These are phyloP conservation scores for Talaromyces sp. DNA, from an alignment of 2,329 filamentous ascomycete genomes.

Conservation along the genomic window DNA sequence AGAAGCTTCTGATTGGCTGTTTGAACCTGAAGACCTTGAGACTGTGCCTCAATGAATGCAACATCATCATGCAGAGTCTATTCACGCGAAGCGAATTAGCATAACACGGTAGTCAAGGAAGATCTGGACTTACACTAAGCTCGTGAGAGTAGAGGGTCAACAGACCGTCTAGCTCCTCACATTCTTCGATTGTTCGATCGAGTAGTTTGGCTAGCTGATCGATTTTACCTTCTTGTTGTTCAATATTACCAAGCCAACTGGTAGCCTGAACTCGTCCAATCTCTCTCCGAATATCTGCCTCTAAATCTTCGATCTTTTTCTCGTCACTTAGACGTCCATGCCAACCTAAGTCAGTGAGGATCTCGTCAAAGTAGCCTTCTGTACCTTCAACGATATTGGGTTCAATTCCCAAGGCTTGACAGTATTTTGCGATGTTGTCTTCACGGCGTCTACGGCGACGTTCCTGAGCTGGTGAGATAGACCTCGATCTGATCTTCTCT, in stretches of 20 bases:
- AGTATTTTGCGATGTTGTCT: constrained; percentile 75
- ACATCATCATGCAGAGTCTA: constrained; percentile 94
- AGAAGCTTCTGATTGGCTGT: constrained; percentile 94
- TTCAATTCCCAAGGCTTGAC: constrained; percentile 75
- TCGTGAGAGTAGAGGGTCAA: constrained; percentile 94
- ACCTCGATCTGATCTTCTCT: constrained; percentile 29
- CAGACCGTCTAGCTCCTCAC: constrained; percentile 92
- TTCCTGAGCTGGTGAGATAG: constrained; percentile 46
- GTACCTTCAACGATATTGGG: constrained; percentile 71
- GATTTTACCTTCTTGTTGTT: constrained; percentile 87
- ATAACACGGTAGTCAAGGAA: not conserved
- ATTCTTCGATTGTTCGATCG: constrained; percentile 88
- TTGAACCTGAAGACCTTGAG: constrained; percentile 93
- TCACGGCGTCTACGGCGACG: constrained; percentile 62
- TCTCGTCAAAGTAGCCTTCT: constrained; percentile 75
- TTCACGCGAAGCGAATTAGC: constrained; percentile 27
- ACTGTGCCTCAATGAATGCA: constrained; percentile 94
- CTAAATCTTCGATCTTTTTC: constrained; percentile 75
- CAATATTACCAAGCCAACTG: constrained; percentile 79
- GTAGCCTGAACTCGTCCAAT: constrained; percentile 88
- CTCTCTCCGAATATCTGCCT: constrained; percentile 79
- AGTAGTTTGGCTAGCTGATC: constrained; percentile 82
- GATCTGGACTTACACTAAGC: constrained; percentile 65
- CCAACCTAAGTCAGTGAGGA: constrained; percentile 87
- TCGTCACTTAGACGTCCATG: constrained; percentile 72